Percentiles rank a stretch among this genome's conserved stretches.
Evolutionary conservation across 1,139 yeast species (phyloP).

Genomic region (Blastobotrys petasosporus): DNA sequence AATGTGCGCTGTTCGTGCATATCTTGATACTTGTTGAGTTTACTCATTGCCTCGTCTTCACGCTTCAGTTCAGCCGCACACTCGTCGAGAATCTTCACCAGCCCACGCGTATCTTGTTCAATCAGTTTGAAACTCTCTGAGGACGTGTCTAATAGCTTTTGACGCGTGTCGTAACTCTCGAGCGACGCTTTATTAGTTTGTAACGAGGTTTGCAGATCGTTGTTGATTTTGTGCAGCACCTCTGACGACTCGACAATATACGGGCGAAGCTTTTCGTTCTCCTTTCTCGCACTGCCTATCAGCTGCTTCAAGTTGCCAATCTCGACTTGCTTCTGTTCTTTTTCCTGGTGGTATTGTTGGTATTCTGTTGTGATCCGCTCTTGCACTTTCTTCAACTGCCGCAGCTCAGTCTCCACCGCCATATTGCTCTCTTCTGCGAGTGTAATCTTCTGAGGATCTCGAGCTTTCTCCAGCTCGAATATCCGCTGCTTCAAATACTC

Average conservation of each 20-base stretch:
- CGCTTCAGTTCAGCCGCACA: slow-evolving; percentile 46
- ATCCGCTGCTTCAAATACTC: slow-evolving; percentile 37
- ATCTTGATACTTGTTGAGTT: slow-evolving; percentile 43
- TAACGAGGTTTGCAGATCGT: slow-evolving; percentile 49
- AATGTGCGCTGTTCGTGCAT: slow-evolving; percentile 42
- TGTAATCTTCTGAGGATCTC: slow-evolving; percentile 34
- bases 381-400: slow-evolving; percentile 57
- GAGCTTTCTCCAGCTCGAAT: slow-evolving; percentile 26
- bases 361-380: slow-evolving; percentile 63
- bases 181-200: slow-evolving; percentile 40
- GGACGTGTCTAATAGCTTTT: slow-evolving; percentile 49
- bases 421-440: slow-evolving; percentile 52
- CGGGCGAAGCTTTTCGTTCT: slow-evolving; percentile 52
- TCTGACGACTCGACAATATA: slow-evolving; percentile 61
- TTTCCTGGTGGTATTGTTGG: slow-evolving; percentile 57
- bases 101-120: slow-evolving; percentile 48
- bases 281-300: slow-evolving; percentile 52
- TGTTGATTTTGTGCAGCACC: slow-evolving; percentile 48
- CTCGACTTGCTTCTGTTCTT: slow-evolving; percentile 49
- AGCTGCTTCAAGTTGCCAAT: slow-evolving; percentile 50
- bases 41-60: slow-evolving; percentile 42
- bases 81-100: slow-evolving; percentile 53
- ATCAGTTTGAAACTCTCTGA: slow-evolving; percentile 55
- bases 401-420: slow-evolving; percentile 57
- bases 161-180: slow-evolving; percentile 42